Percentiles rank a stretch among this genome's conserved stretches.
phyloP scores from a whole-genome alignment of 2,329 filamentous ascomycete species.

The Colletotrichum sp. region DNA sequence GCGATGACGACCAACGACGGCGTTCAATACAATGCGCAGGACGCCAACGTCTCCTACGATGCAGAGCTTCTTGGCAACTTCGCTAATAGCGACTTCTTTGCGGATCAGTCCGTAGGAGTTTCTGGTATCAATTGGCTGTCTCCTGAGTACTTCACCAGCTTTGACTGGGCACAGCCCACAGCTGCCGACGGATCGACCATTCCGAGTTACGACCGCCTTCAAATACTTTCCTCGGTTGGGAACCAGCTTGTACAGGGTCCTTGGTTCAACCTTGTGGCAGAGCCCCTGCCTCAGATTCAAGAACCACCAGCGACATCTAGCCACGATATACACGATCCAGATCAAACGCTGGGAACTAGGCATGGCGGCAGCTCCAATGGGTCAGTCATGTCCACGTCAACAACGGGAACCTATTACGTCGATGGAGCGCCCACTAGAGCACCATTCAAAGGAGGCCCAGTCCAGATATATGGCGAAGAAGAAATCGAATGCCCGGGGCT shows the following conservation, averaged over 20 bases:
- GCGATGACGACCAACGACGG: neutral
- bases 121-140: conserved; percentile 16
- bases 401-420: neutral
- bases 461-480: neutral
- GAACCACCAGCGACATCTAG: neutral
- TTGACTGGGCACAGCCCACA: neutral
- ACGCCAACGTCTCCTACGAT: neutral
- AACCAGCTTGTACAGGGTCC: neutral
- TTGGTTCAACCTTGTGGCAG: neutral
- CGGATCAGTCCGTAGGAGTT: neutral
- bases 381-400: neutral
- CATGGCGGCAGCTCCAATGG: neutral
- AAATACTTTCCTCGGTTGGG: neutral
- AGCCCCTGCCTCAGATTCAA: neutral
- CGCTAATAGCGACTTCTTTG: neutral
- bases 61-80: neutral
- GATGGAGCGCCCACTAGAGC: neutral
- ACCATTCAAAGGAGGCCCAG: neutral
- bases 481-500: neutral
- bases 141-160: neutral
- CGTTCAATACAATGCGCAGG: neutral
- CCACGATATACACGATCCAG: neutral
- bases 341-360: neutral
- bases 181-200: neutral
- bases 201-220: neutral